phyloP scores from a whole-genome alignment of 805 yeast species.

The Wickerhamiella nectarea region DNA sequence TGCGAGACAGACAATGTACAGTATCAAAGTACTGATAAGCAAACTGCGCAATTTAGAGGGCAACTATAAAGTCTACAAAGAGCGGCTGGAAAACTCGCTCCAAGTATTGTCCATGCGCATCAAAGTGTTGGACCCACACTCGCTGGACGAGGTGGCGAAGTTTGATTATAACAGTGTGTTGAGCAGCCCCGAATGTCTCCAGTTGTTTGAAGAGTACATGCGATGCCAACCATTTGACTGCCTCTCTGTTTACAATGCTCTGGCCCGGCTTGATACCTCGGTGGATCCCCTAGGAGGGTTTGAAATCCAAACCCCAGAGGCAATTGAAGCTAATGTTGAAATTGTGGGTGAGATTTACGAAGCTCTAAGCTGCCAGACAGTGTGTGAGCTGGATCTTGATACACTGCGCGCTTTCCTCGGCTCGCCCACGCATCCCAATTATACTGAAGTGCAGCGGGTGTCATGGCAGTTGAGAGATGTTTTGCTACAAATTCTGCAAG shows the following conservation, averaged over 20 bases:
- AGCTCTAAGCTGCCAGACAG: slow-evolving; percentile 28
- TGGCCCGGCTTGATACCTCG: slow-evolving; percentile 50
- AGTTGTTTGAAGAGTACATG: slow-evolving; percentile 44
- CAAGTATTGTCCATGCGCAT: slow-evolving; percentile 24
- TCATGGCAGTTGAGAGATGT: slow-evolving; percentile 47
- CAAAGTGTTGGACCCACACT: slow-evolving; percentile 17
- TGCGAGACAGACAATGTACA: slow-evolving; percentile 37
- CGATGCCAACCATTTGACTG: slow-evolving; percentile 39
- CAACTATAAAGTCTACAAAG: slow-evolving; percentile 17
- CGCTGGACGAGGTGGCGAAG: slow-evolving; percentile 3
- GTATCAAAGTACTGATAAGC: slow-evolving; percentile 34
- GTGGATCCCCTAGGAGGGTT: slow-evolving; percentile 20
- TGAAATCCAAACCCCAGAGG: slow-evolving; percentile 12
- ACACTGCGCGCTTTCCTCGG: slow-evolving; percentile 30
- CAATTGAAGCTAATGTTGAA: slow-evolving; percentile 20
- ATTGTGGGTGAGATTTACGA: slow-evolving; percentile 32
- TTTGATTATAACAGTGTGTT: slow-evolving; percentile 33
- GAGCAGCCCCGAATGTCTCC: slow-evolving; percentile 34
- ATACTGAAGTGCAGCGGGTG: slow-evolving; percentile 42
- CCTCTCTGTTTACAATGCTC: slow-evolving; percentile 57
- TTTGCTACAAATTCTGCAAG: slow-evolving; percentile 35
- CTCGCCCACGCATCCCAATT: slow-evolving; percentile 22
- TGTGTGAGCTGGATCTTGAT: slow-evolving; percentile 14
- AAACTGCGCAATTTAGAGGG: slow-evolving; percentile 20
- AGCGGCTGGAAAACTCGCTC: slow-evolving; percentile 26